Evolutionary conservation across 2,329 filamentous ascomycete genomes (phyloP).

Genomic region (Paecilomyces sp.): DNA sequence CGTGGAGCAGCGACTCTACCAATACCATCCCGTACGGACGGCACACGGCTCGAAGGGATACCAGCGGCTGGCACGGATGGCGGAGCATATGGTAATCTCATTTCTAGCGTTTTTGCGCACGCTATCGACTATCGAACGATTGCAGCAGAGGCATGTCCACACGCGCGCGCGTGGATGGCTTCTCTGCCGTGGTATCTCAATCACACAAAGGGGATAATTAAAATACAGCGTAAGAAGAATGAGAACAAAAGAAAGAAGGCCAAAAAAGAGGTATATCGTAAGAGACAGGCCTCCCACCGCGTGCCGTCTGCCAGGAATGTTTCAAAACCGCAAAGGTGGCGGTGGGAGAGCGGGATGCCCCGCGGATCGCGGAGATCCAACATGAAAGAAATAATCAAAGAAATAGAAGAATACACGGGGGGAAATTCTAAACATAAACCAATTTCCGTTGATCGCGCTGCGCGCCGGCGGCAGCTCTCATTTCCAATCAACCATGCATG

Average conservation of each 20-base stretch:
- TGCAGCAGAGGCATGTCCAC: too few relatives aligned
- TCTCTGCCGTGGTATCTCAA: not conserved
- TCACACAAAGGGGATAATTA: not conserved
- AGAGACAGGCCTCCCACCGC: not conserved
- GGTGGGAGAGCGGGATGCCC: not conserved
- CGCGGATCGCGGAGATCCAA: not conserved
- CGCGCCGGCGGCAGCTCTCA: not conserved
- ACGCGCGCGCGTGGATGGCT: not conserved
- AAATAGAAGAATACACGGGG: not conserved
- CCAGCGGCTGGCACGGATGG: not conserved
- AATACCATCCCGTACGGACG: not conserved
- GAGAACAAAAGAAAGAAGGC: not conserved
- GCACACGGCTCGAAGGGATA: not conserved
- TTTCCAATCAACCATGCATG: not conserved
- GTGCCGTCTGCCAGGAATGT: not conserved
- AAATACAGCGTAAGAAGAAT: not conserved
- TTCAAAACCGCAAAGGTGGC: not conserved
- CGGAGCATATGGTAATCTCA: not conserved
- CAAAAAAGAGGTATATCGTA: not conserved
- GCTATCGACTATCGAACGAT: not conserved
- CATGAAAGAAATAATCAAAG: not conserved
- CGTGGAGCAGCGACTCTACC: not conserved
- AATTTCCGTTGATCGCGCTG: not conserved
- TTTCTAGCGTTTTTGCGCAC: not conserved
- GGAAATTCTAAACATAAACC: not conserved